Evolutionary conservation across 1,139 yeast species (phyloP).

Genomic region (Debaryomyces fabryi): DNA sequence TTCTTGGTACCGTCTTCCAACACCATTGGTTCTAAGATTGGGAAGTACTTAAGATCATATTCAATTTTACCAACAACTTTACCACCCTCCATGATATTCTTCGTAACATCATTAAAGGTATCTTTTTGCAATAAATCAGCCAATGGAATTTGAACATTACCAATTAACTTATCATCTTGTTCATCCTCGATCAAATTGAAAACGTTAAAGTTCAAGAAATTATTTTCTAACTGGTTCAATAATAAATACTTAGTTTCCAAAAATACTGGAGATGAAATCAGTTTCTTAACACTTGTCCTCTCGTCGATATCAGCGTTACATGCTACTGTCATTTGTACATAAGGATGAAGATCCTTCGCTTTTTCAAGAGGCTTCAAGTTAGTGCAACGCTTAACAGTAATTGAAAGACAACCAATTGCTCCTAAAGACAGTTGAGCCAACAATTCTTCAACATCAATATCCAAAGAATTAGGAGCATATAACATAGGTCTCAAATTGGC

Average conservation of each 20-base stretch:
- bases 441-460: slow-evolving; percentile 71
- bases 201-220: slow-evolving; percentile 54
- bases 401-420: slow-evolving; percentile 68
- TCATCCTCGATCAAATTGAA: slow-evolving; percentile 54
- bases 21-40: slow-evolving; percentile 50
- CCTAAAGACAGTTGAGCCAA: slow-evolving; percentile 65
- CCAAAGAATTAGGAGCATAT: slow-evolving; percentile 81
- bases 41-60: slow-evolving; percentile 67
- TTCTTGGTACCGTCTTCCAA: slow-evolving; percentile 56
- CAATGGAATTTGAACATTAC: slow-evolving; percentile 58
- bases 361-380: slow-evolving; percentile 47
- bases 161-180: slow-evolving; percentile 58
- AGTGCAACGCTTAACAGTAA: slow-evolving; percentile 57
- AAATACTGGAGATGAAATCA: slow-evolving; percentile 60
- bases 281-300: slow-evolving; percentile 59
- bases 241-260: slow-evolving; percentile 65
- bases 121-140: slow-evolving; percentile 61
- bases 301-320: slow-evolving; percentile 46
- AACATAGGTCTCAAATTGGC: slow-evolving; percentile 73
- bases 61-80: slow-evolving; percentile 61
- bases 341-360: slow-evolving; percentile 59
- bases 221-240: slow-evolving; percentile 59
- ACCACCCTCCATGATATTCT: slow-evolving; percentile 51
- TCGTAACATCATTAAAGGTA: slow-evolving; percentile 32
- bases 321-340: slow-evolving; percentile 52